These are phyloP conservation scores for Orbilia brochopaga DNA, from an alignment of 2,329 filamentous ascomycete genomes.

Conservation along the genomic window DNA sequence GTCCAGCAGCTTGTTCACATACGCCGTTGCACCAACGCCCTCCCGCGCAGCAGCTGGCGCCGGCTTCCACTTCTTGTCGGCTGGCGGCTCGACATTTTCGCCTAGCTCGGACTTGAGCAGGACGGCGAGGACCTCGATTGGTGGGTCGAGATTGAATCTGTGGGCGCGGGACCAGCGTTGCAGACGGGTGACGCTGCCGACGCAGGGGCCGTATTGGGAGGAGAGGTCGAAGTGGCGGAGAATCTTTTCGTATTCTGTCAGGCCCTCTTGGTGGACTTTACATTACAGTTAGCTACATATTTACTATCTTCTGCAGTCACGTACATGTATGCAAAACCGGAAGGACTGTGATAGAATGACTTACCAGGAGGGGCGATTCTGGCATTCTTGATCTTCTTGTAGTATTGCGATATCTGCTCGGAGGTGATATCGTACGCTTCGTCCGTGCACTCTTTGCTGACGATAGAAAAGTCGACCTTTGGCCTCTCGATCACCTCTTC, in stretches of 20 bases:
- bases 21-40: conserved; percentile 23
- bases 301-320: neutral
- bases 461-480: neutral
- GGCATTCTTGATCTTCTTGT: conserved; percentile 73
- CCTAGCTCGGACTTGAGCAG: conserved; percentile 70
- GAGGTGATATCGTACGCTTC: conserved; percentile 71
- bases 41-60: conserved; percentile 15
- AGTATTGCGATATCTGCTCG: conserved; percentile 76
- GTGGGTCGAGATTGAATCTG: conserved; percentile 79
- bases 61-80: conserved; percentile 21
- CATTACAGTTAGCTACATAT: neutral
- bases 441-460: conserved; percentile 59
- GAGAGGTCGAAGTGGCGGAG: conserved; percentile 91
- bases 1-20: conserved; percentile 27
- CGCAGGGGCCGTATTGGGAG: conserved; percentile 87
- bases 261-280: conserved; percentile 74
- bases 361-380: conserved; percentile 68
- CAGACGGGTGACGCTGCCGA: conserved; percentile 74
- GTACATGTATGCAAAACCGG: too few species aligned
- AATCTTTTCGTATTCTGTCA: conserved; percentile 80
- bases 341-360: too few species aligned
- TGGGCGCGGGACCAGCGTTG: conserved; percentile 90
- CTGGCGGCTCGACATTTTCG: conserved; percentile 3
- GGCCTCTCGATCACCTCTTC: conserved; percentile 33
- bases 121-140: conserved; percentile 87